phyloP scores from a whole-genome alignment of 257 asterid genomes.

The Orobanche coerulescens region DNA sequence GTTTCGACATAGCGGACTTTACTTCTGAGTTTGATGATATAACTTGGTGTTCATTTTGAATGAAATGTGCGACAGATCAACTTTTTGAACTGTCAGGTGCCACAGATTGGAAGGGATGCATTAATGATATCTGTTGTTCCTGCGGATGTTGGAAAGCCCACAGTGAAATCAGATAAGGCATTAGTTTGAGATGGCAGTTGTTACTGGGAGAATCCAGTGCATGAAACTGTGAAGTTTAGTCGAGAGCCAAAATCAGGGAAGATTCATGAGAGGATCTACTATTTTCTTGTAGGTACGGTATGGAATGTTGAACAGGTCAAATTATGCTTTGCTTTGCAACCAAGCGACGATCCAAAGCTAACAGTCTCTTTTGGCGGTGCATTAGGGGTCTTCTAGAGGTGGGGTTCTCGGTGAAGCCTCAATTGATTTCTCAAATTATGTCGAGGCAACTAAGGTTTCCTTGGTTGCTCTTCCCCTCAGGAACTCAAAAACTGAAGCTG shows the following conservation, averaged over 20 bases:
- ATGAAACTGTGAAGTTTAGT: conserved; percentile 63
- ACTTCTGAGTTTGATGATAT: no score
- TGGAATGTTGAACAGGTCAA: conserved; percentile 15
- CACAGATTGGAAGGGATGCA: conserved; percentile 50
- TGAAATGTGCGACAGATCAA: no score
- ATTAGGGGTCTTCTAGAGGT: conserved; percentile 48
- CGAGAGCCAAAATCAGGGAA: conserved; percentile 72
- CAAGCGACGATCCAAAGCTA: conserved; percentile 10
- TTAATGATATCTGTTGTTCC: conserved; percentile 71
- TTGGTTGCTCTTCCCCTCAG: conserved; percentile 64
- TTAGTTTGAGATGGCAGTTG: conserved; percentile 60
- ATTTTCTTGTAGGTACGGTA: conserved; percentile 71
- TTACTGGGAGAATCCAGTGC: conserved; percentile 72
- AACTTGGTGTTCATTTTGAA: no score
- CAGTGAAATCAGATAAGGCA: conserved; percentile 60
- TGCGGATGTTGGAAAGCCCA: conserved; percentile 68
- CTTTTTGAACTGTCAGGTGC: no score
- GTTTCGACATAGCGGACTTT: no score
- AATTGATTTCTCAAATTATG: conserved; percentile 60
- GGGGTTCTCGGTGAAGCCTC: conserved; percentile 72
- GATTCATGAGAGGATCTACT: conserved; percentile 62
- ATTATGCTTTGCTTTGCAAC: conserved; percentile 19
- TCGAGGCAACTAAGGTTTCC: conserved; percentile 53
- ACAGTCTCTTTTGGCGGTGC: conserved; percentile 15
- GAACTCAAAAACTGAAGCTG: conserved; percentile 50